Evolutionary conservation across 768 basidiomycete genomes (phyloP), one percentile per base, ranked within the genome.

Genomic region (Suillus sp.): DNA sequence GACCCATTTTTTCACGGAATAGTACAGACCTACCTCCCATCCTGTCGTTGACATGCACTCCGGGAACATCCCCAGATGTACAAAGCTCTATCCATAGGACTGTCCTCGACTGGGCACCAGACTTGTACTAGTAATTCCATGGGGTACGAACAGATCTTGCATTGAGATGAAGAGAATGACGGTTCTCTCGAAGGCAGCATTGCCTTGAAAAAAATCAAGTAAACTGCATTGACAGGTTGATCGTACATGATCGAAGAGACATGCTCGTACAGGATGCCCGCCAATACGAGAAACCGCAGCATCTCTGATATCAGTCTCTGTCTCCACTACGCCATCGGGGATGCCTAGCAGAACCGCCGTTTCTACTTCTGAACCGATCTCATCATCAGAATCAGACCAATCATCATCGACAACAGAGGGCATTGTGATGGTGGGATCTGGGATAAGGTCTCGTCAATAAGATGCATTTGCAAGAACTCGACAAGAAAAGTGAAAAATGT

Each of bases 51-150:
- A 76, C 94, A 96, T 16, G 78, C 72, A 4, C 83, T 75, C 40
- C 83, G 80, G 2, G 90, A 79, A 69, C 94, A 96, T 13, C 87
- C 93, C 89, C 92, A 96, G 25, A 94, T 81, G 68, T 95, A 95
- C 54, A 95, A 77, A 3, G 88, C 90, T 59, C 95, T 84, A 70
- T 96, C 94, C 83, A 89, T 87, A 6, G 89, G 84, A 68, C 92
- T 95, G 42, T 88, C 80, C 70, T 95, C 90, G 68, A 95, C 86
- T 0, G 95, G 95, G 74, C 92, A 95, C 91, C 92, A 95, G 69
- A 96, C 82, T 71, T 96, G 93, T 13, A 92, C 81, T 42, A 95
- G 82, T 25, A 96, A 82, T 66, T 92, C 88, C 92, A 90, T 94
- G 0, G 89, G 85, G 22, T 79, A 75, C 11, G 81, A 79, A 77